These are phyloP conservation scores for Pelargonium cotyledonis DNA, from an alignment of 441 rosid genomes.

Conservation along the genomic window DNA sequence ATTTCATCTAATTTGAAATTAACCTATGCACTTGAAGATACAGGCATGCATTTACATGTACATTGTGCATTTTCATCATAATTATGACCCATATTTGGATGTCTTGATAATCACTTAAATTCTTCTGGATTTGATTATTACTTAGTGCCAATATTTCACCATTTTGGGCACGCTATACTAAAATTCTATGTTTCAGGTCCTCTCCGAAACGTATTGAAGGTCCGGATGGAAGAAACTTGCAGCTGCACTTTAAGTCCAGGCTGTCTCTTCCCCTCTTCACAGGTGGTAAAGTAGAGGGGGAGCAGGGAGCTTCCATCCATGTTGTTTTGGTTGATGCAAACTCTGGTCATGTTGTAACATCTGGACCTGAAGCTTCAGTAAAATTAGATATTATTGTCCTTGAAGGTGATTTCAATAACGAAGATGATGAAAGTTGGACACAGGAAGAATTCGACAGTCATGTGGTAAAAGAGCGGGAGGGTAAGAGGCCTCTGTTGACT, in stretches of 20 bases:
- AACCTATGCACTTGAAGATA: not conserved
- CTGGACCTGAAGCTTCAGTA: constrained; percentile 72
- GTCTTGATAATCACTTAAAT: not conserved
- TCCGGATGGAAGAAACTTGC: constrained; percentile 69
- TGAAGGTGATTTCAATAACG: constrained; percentile 95
- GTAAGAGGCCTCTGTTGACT: constrained; percentile 82
- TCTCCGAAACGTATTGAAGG: constrained; percentile 94
- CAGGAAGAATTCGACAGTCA: constrained; percentile 91
- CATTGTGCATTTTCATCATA: not conserved
- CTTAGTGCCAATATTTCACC: not conserved
- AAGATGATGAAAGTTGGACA: constrained; percentile 87
- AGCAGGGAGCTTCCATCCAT: constrained; percentile 94
- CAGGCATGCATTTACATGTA: not conserved
- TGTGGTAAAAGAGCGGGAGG: constrained; percentile 90
- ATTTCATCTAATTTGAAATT: not conserved
- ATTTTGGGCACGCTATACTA: not conserved
- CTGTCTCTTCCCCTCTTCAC: constrained; percentile 94
- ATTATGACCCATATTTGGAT: not conserved
- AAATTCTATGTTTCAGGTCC: constrained; percentile 32
- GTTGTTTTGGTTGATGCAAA: constrained; percentile 60
- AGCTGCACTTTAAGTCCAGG: constrained; percentile 71
- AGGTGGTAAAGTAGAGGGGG: constrained; percentile 97
- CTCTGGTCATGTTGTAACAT: constrained; percentile 58
- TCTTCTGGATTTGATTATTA: not conserved
- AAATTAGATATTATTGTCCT: constrained; percentile 66